A percentile compares a stretch with the other conserved stretches of the same genome.
phyloP scores from a whole-genome alignment of 495 filamentous ascomycete genomes.

The Pseudevernia furfuracea region DNA sequence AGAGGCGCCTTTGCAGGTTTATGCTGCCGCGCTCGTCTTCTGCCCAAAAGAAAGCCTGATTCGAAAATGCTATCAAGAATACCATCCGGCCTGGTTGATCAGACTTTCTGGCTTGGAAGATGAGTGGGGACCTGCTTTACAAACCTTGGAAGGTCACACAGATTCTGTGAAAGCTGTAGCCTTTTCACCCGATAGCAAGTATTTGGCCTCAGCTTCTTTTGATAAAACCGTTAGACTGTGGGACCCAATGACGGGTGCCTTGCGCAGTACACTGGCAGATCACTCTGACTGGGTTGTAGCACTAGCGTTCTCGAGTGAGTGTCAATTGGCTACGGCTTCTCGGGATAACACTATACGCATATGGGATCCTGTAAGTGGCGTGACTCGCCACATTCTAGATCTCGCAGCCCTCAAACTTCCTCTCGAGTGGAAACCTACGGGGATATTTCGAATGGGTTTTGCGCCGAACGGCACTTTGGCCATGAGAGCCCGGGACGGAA shows the following conservation, averaged over 20 bases:
- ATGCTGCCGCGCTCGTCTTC: slow-evolving; percentile 29
- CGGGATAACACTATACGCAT: slow-evolving; percentile 22
- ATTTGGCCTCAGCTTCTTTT: slow-evolving; percentile 29
- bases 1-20: slow-evolving; percentile 27
- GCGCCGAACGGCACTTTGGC: too few relatives aligned
- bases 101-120: slow-evolving; percentile 24
- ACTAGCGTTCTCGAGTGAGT: slow-evolving; percentile 30
- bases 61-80: slow-evolving; percentile 3
- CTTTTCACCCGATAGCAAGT: slow-evolving; percentile 30
- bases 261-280: slow-evolving; percentile 21
- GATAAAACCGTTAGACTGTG: slow-evolving; percentile 33
- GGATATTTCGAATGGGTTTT: too few relatives aligned
- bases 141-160: slow-evolving; percentile 21
- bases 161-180: slow-evolving; percentile 22
- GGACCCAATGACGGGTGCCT: slow-evolving; percentile 27
- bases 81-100: slow-evolving; percentile 29
- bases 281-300: slow-evolving; percentile 22
- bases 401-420: too few relatives aligned
- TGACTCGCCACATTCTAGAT: background rate
- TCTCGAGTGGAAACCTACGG: too few relatives aligned
- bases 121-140: slow-evolving; percentile 19
- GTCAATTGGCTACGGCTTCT: slow-evolving; percentile 26
- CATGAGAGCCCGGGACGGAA: too few relatives aligned
- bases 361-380: slow-evolving; percentile 25
- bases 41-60: slow-evolving; percentile 25